A percentile compares a stretch with the other conserved stretches of the same genome.
These are phyloP conservation scores for Strobilomyces echinocephalus DNA, from an alignment of 768 basidiomycete species.

Conservation along the genomic window DNA sequence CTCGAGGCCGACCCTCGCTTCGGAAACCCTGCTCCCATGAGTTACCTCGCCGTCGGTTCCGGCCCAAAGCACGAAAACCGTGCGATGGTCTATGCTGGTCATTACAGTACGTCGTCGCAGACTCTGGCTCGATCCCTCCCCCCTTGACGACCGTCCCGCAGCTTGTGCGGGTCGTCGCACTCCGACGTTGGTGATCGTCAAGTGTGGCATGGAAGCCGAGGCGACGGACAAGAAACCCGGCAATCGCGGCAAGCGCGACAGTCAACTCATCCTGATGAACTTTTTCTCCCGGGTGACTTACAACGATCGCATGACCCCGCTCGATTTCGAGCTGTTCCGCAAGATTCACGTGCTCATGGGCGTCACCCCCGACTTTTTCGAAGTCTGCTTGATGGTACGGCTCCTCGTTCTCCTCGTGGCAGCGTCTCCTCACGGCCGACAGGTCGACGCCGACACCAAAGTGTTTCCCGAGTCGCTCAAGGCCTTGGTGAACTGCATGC, in stretches of 20 bases:
- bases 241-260: constrained; percentile 97
- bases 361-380: constrained; percentile 98
- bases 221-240: constrained; percentile 89
- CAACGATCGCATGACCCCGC: constrained; percentile 96
- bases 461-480: constrained; percentile 87
- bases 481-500: constrained; percentile 96
- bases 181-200: constrained; percentile 90
- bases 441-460: constrained; percentile 99
- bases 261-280: constrained; percentile 98
- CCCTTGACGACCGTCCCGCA: constrained; percentile 21
- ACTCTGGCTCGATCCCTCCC: neutral
- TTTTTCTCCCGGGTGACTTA: constrained; percentile 99
- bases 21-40: constrained; percentile 94
- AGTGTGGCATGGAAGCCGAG: constrained; percentile 90
- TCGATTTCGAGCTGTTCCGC: constrained; percentile 97
- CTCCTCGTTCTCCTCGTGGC: neutral
- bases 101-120: constrained; percentile 72
- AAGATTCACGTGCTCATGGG: constrained; percentile 96
- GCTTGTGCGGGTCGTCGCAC: constrained; percentile 86
- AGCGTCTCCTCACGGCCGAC: constrained; percentile 17
- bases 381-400: constrained; percentile 90
- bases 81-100: constrained; percentile 99
- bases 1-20: constrained; percentile 93
- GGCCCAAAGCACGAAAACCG: constrained; percentile 88
- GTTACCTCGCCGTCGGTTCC: constrained; percentile 84